These are phyloP conservation scores for Amanita pseudoporphyria DNA, from an alignment of 768 basidiomycete species.

Conservation along the genomic window DNA sequence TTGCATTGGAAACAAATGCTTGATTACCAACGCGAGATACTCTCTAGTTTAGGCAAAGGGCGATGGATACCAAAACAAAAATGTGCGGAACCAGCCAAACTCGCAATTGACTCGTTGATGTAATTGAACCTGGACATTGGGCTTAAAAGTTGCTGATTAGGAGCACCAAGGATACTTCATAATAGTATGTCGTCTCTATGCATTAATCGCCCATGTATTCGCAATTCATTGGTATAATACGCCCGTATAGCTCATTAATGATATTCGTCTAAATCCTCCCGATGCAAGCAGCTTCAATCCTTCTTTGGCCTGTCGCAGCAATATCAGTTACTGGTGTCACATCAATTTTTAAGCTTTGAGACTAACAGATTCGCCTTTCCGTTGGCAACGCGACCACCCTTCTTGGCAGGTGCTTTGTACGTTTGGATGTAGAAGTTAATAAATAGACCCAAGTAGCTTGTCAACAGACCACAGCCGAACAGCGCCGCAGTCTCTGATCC, in stretches of 20 bases:
- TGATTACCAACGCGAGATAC: too few relatives aligned
- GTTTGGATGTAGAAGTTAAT: conserved; percentile 91
- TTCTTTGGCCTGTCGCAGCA: conserved; percentile 1
- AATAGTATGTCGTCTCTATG: conserved; percentile 18
- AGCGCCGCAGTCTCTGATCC: conserved; percentile 84
- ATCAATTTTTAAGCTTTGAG: conserved; percentile 11
- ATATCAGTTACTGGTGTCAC: not conserved
- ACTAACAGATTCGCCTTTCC: conserved; percentile 26
- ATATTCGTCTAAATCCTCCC: not conserved
- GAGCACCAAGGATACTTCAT: too few relatives aligned
- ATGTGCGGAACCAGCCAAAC: too few relatives aligned
- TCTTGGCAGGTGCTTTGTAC: conserved; percentile 55
- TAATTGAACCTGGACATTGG: too few relatives aligned
- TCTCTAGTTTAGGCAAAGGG: too few relatives aligned
- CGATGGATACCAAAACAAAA: too few relatives aligned
- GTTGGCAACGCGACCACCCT: conserved; percentile 35
- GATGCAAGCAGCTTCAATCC: not conserved
- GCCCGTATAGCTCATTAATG: not conserved
- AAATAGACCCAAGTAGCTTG: conserved; percentile 89
- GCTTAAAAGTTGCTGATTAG: too few relatives aligned
- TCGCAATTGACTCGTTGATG: too few relatives aligned
- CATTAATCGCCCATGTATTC: not conserved
- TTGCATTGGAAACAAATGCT: too few relatives aligned
- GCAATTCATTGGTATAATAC: conserved; percentile 8
- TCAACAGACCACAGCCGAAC: conserved; percentile 82